These are phyloP conservation scores for Henckelia pumila DNA, from an alignment of 257 asterid genomes.

Conservation along the genomic window DNA sequence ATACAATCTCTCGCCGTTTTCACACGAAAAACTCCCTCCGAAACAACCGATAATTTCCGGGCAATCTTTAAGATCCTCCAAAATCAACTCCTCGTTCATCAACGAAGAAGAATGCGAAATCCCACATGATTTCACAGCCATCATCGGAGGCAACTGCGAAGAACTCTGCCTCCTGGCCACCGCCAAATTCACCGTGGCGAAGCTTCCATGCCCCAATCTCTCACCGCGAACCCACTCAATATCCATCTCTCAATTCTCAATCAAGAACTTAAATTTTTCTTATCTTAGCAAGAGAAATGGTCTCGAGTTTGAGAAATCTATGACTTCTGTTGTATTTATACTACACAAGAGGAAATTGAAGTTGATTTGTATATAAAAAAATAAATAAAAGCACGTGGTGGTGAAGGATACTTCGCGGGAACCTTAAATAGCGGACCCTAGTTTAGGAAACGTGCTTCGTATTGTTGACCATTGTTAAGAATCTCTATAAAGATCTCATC, in stretches of 20 bases:
- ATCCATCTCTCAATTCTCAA: background rate
- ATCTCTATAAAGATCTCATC: no score
- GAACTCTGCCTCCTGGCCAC: conserved; percentile 27
- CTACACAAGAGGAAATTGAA: conserved; percentile 34
- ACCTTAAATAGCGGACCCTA: conserved; percentile 18
- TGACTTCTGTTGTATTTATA: conserved; percentile 22
- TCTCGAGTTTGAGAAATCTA: conserved; percentile 5
- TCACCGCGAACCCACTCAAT: conserved; percentile 92
- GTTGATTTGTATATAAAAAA: conserved; percentile 22
- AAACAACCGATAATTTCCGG: conserved; percentile 61
- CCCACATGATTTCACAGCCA: conserved; percentile 78
- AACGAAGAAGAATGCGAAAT: conserved; percentile 45
- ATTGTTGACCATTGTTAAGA: conserved; percentile 19
- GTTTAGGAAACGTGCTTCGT: conserved; percentile 50
- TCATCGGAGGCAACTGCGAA: conserved; percentile 29
- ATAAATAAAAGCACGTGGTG: conserved; percentile 68
- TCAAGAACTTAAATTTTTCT: background rate
- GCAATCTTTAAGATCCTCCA: conserved; percentile 57
- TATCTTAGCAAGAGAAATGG: conserved; percentile 22
- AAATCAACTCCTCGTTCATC: conserved; percentile 46
- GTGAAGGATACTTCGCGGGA: conserved; percentile 42
- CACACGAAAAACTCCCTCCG: conserved; percentile 55
- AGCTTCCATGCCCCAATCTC: conserved; percentile 73
- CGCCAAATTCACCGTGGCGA: conserved; percentile 71
- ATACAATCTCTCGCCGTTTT: conserved; percentile 69